Percentiles rank a stretch among this genome's conserved stretches.
Conservation (phyloP, 2,329 filamentous ascomycete genomes). For the Botryotinia narcissicola region DNA sequence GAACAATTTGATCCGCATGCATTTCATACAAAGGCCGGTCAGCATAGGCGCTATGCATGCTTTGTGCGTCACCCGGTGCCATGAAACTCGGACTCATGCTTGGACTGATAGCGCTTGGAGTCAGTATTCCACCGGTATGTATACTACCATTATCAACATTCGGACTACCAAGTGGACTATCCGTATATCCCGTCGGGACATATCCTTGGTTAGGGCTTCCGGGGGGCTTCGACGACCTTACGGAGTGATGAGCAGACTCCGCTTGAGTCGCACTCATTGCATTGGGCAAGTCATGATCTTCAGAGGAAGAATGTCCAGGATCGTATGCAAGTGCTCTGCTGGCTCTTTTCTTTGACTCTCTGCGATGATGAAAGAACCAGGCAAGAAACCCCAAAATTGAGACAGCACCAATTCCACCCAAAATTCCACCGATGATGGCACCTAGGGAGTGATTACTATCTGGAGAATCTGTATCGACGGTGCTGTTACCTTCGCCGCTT, state of each 20-base stretch:
- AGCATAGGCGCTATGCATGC: not conserved
- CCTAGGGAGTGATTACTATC: not conserved
- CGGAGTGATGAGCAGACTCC: not conserved
- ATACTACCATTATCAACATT: not conserved
- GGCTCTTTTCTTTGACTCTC: not conserved
- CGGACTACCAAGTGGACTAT: not conserved
- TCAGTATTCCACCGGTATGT: not conserved
- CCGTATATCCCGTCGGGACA: not conserved
- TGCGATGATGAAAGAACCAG: not conserved
- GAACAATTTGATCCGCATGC: not conserved
- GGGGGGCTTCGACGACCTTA: not conserved
- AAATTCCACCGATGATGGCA: not conserved
- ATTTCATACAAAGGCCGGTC: not conserved
- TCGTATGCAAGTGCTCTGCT: constrained; percentile 14
- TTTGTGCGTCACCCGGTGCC: not conserved
- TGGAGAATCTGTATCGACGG: not conserved
- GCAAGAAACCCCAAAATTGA: not conserved
- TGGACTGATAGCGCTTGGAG: not conserved
- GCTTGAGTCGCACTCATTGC: not conserved
- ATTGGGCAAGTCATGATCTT: not conserved
- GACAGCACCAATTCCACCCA: constrained; percentile 1
- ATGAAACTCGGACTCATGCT: not conserved
- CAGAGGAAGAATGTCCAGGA: not conserved
- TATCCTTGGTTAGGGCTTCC: not conserved
- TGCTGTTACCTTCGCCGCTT: not conserved